Base-by-base conservation (phyloP, 2,329 filamentous ascomycete genomes). In the Arthroderma sp. region DNA sequence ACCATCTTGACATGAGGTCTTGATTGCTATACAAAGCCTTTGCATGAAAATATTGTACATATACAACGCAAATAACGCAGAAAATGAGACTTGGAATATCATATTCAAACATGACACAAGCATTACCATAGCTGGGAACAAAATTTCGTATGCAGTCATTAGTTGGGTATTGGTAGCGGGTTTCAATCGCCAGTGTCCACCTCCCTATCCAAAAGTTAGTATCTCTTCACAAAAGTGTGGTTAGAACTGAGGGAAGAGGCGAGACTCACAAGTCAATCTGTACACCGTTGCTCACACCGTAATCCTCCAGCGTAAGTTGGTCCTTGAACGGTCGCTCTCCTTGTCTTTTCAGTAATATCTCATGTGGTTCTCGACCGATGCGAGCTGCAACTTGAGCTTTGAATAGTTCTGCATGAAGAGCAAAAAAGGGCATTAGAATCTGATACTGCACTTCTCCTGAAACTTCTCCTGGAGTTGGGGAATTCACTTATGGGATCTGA, bases 311-410 rank as follows among this genome's bases (percentile, higher is more conserved):
- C 31, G 80, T 88, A 49, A 95, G 73, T 55, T 82, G 77, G 60
- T 96, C 88, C 70, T 94, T 95, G 63, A 96, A 95, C 27, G 89
- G 88, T 52, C 88, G 69, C 67, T 95, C 86, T 8, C 88, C 86
- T 66, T 96, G 89, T 53, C 89, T 73, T 71, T 93, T 91, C 48
- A 96, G 66, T 66, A 95, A 72, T 51, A 96, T 94, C 67, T 95
- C 86, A 58, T 89, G 84, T 38, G 88, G 83, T 54, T 93, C 82
- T 32, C 89, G 77, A 1, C 89, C 89, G 56, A 95, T 93, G 50
- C 83, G 77, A 36, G 85, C 85, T 4, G 88, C 88, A 27, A 95
- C 87, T 72, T 93, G 82, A 39, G 87, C 81, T 68, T 95, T 95
- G 68, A 95, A 86, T 49, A 88, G 74, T 51, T 81, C 68, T 71